Evolutionary conservation across 441 rosid species (phyloP).

Genomic region (Manihot esculenta): DNA sequence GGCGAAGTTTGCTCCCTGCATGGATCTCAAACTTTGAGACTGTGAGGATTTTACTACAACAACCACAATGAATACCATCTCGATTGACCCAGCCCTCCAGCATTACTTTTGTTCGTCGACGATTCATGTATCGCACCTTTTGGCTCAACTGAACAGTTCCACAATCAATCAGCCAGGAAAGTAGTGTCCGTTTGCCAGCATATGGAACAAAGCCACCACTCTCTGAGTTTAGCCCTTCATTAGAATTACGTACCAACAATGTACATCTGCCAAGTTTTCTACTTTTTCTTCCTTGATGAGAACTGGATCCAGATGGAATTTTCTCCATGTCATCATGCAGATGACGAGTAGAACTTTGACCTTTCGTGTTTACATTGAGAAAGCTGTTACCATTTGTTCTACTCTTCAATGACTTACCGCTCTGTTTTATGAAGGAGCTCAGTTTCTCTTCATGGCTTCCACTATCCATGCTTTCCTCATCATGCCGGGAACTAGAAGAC

Average conservation of each 20-base stretch:
- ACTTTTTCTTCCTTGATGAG: slow-evolving; percentile 73
- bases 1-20: slow-evolving; percentile 90
- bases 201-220: slow-evolving; percentile 78
- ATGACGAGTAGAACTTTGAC: slow-evolving; percentile 35
- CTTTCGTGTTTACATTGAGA: slow-evolving; percentile 36
- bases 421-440: slow-evolving; percentile 61
- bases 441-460: slow-evolving; percentile 70
- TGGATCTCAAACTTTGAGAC: slow-evolving; percentile 92
- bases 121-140: slow-evolving; percentile 91
- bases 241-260: slow-evolving; percentile 74
- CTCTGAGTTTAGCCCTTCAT: slow-evolving; percentile 56
- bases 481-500: slow-evolving; percentile 40
- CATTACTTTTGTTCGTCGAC: slow-evolving; percentile 64
- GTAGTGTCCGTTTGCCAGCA: slow-evolving; percentile 77
- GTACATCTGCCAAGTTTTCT: slow-evolving; percentile 86
- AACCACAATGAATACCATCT: slow-evolving; percentile 93
- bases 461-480: slow-evolving; percentile 59
- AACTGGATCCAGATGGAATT: slow-evolving; percentile 39
- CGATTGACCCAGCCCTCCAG: slow-evolving; percentile 94
- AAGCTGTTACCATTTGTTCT: slow-evolving; percentile 38
- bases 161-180: slow-evolving; percentile 88
- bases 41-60: slow-evolving; percentile 89
- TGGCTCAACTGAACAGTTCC: slow-evolving; percentile 82
- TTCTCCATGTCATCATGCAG: slow-evolving; percentile 36
- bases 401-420: slow-evolving; percentile 51